Percentiles rank a stretch among this genome's conserved stretches.
phyloP scores from a whole-genome alignment of 495 filamentous ascomycete species.

The Podospora anserina region DNA sequence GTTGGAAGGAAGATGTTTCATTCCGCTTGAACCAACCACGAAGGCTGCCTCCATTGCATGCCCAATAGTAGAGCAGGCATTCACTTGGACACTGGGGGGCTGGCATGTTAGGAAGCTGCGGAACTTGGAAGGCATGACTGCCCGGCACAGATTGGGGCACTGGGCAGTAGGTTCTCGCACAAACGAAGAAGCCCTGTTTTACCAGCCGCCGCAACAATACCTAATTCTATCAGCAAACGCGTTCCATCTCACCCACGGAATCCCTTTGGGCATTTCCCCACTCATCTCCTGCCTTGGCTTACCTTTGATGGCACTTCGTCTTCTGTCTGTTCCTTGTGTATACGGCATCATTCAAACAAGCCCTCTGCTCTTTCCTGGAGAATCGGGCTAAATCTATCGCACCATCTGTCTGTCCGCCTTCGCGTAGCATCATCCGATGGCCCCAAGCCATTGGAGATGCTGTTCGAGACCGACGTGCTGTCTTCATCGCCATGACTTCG shows the following conservation, averaged over 20 bases:
- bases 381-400: background rate
- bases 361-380: background rate
- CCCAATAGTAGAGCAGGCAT: background rate
- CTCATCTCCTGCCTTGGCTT: background rate
- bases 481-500: background rate
- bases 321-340: background rate
- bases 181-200: background rate
- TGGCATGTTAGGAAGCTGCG: background rate
- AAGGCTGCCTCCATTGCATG: background rate
- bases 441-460: conserved; percentile 2
- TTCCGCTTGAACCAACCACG: background rate
- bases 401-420: background rate
- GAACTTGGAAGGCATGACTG: too few species aligned
- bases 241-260: background rate
- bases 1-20: background rate
- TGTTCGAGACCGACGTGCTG: conserved; percentile 1
- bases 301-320: background rate
- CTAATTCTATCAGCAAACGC: background rate
- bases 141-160: background rate
- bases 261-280: background rate
- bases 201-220: background rate
- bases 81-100: too few species aligned
- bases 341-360: background rate
- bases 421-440: background rate
- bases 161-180: background rate